Evolutionary conservation across 2,329 filamentous ascomycete species (phyloP), one percentile per base, ranked within the genome.

Genomic region (Bisporella sp.): DNA sequence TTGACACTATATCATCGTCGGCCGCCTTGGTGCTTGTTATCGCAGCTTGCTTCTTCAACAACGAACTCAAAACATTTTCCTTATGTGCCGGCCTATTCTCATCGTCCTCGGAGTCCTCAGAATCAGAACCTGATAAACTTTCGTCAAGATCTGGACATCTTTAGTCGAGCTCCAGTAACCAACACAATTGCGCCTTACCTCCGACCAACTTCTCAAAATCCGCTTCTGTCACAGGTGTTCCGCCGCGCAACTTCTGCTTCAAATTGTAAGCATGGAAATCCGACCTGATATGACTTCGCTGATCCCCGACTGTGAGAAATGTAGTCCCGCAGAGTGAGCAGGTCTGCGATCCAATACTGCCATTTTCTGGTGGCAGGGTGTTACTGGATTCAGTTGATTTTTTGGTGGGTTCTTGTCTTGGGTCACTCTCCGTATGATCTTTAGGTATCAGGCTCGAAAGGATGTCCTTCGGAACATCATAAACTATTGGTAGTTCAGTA

Each of bases 201-300:
- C 83, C 89, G 6, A 97, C 76, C 5, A 96, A 76, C 64, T 85
- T 88, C 65, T 93, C 88, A 59, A 99, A 99, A 33, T 96, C 90
- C 6, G 65, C 67, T 64, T 99, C 93, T 1, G 81, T 80, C 1
- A 96, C 85, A 0, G 87, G 70, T 7, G 76, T 77, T 51, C 77
- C 75, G 0, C 88, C 88, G 44, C 89, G 82, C 50, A 96, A 72
- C 72, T 89, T 95, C 65, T 92, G 87, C 69, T 96, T 97, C 54
- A 97, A 71, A 66, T 99, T 99, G 71, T 96, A 99, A 57, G 85
- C 80, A 67, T 99, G 93, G 45, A 95, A 76, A 63, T 99, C 93
- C 7, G 92, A 96, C 61, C 88, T 87, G 51, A 89, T 82, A 69
- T 99, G 93, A 52, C 81, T 78, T 54, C 89, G 81, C 65, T 97